Evolutionary conservation across 2,329 filamentous ascomycete species (phyloP).

Genomic region (Fusarium brevicatenulatum): DNA sequence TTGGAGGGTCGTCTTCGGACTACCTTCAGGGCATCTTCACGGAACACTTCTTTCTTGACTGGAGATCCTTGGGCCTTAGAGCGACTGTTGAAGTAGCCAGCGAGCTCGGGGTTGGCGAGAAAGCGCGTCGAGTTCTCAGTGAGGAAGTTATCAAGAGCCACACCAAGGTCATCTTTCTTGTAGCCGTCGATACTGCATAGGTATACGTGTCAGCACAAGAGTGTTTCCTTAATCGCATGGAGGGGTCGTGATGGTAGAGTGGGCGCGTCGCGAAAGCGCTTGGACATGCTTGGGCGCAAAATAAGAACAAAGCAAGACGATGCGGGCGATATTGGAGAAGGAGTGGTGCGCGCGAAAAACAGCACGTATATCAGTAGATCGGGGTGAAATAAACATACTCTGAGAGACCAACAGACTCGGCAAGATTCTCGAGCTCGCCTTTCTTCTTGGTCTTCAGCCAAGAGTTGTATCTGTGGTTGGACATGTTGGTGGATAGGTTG

Average conservation of each 20-base stretch:
- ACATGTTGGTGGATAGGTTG: conserved; percentile 30
- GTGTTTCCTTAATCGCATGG: conserved; percentile 1
- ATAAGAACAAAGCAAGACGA: conserved; percentile 10
- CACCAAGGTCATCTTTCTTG: conserved; percentile 83
- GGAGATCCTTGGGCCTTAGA: conserved; percentile 68
- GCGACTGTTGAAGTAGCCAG: conserved; percentile 80
- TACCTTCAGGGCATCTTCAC: conserved; percentile 55
- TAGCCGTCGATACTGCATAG: conserved; percentile 70
- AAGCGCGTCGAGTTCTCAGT: conserved; percentile 74
- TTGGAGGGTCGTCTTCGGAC: conserved; percentile 59
- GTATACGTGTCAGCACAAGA: conserved; percentile 31
- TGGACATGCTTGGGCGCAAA: conserved; percentile 30
- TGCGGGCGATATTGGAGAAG: conserved; percentile 9
- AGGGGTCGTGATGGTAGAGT: conserved; percentile 16
- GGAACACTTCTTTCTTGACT: conserved; percentile 63
- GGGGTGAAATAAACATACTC: conserved; percentile 66
- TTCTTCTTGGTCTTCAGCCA: conserved; percentile 88
- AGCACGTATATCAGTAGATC: neutral
- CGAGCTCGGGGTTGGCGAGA: conserved; percentile 69
- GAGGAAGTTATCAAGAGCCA: conserved; percentile 77
- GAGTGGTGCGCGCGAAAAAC: neutral
- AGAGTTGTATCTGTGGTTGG: conserved; percentile 60
- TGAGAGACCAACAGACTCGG: conserved; percentile 74
- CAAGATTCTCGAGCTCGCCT: conserved; percentile 78
- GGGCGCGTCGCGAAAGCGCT: conserved; percentile 37